A percentile compares a stretch with the other conserved stretches of the same genome.
Conservation (phyloP, 2,329 filamentous ascomycete species). For the Boeremia lycopersici region DNA sequence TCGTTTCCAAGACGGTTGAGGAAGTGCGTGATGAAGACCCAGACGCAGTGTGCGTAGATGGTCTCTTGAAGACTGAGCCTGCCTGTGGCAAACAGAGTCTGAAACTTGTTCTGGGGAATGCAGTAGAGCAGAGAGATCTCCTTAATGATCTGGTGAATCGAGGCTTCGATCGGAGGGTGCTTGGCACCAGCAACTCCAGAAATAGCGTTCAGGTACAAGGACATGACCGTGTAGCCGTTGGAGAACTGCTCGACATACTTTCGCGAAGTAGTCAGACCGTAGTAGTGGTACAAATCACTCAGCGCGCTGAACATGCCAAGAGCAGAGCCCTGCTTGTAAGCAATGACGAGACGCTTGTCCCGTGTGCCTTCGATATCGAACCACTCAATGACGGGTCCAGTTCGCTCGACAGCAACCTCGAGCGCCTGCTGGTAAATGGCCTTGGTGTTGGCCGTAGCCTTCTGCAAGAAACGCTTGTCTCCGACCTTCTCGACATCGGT, state of each 20-base stretch:
- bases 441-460: conserved; percentile 95
- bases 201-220: conserved; percentile 83
- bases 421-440: conserved; percentile 95
- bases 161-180: conserved; percentile 84
- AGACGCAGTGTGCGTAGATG: conserved; percentile 95
- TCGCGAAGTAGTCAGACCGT: conserved; percentile 90
- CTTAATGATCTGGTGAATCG: conserved; percentile 98
- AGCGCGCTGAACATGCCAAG: conserved; percentile 93
- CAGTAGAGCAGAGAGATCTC: conserved; percentile 97
- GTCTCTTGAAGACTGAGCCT: conserved; percentile 93
- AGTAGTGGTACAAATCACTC: conserved; percentile 98
- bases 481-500: conserved; percentile 90
- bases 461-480: conserved; percentile 91
- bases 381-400: conserved; percentile 95
- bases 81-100: conserved; percentile 83
- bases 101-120: conserved; percentile 96
- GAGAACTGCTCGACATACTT: conserved; percentile 99
- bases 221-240: conserved; percentile 97
- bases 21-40: conserved; percentile 98
- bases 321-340: conserved; percentile 91
- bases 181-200: conserved; percentile 53
- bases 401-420: conserved; percentile 78
- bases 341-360: conserved; percentile 93
- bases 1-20: conserved; percentile 92
- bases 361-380: conserved; percentile 91